These are phyloP conservation scores for Agaricus blazei DNA, from an alignment of 768 basidiomycete species.

Conservation along the genomic window DNA sequence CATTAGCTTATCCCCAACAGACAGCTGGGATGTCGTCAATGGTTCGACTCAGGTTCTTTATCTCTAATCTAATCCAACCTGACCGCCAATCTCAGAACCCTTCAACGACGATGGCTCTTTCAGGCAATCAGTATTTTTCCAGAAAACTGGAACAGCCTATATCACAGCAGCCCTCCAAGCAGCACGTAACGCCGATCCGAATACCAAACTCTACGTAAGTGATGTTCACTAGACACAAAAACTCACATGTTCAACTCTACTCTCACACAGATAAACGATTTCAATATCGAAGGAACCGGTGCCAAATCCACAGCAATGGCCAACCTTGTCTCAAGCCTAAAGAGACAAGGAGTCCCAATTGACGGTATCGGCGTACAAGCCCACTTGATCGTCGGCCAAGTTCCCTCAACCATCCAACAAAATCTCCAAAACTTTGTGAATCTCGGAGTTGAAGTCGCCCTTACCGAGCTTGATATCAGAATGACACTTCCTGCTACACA, in stretches of 20 bases:
- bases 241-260: no score
- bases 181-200: slow-evolving; percentile 49
- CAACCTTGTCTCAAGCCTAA: slow-evolving; percentile 41
- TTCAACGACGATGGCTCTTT: slow-evolving; percentile 61
- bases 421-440: slow-evolving; percentile 48
- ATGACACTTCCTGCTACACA: slow-evolving; percentile 48
- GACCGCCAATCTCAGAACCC: slow-evolving; percentile 28
- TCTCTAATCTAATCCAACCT: background rate
- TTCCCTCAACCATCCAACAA: slow-evolving; percentile 41
- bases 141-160: slow-evolving; percentile 42
- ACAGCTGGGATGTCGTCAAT: slow-evolving; percentile 51
- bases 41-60: slow-evolving; percentile 17
- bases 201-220: slow-evolving; percentile 50
- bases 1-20: slow-evolving; percentile 15
- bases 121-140: slow-evolving; percentile 48
- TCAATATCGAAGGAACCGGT: slow-evolving; percentile 37
- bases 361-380: slow-evolving; percentile 55
- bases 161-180: slow-evolving; percentile 47
- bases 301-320: slow-evolving; percentile 53
- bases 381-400: slow-evolving; percentile 52
- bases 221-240: no score
- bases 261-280: slow-evolving; percentile 30
- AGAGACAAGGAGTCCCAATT: slow-evolving; percentile 41
- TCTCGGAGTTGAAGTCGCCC: slow-evolving; percentile 58
- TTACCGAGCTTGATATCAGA: slow-evolving; percentile 61